phyloP scores from a whole-genome alignment of 345 rosid species.

The Iberis pinnata region DNA sequence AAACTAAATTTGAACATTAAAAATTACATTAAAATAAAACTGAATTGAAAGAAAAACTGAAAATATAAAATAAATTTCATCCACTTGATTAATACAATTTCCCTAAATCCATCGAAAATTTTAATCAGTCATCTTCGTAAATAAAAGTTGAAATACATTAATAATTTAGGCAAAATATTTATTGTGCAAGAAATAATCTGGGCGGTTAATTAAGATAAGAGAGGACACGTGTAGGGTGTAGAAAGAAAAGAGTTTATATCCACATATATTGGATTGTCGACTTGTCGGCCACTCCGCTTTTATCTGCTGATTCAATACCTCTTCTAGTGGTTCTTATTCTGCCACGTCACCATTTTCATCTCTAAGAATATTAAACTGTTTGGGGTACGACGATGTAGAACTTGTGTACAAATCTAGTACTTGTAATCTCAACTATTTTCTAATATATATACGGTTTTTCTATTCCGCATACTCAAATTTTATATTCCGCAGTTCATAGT shows the following conservation, averaged over 20 bases:
- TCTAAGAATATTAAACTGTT: slow-evolving; percentile 8
- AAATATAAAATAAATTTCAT: no score
- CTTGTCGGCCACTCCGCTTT: slow-evolving; percentile 81
- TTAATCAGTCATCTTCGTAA: no score
- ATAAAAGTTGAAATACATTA: background rate
- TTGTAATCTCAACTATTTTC: slow-evolving; percentile 14
- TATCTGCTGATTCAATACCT: slow-evolving; percentile 36
- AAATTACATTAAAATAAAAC: no score
- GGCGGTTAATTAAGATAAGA: slow-evolving; percentile 20
- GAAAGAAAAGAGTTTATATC: slow-evolving; percentile 28
- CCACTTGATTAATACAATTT: no score
- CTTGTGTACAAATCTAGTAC: slow-evolving; percentile 17
- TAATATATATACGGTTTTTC: no score
- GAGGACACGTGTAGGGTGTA: slow-evolving; percentile 42
- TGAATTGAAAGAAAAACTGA: no score
- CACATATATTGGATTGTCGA: slow-evolving; percentile 53
- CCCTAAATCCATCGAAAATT: no score
- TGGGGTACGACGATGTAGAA: slow-evolving; percentile 9
- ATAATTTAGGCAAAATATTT: slow-evolving; percentile 10
- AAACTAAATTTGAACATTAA: no score
- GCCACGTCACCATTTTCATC: slow-evolving; percentile 21
- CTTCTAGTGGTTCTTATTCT: slow-evolving; percentile 15
- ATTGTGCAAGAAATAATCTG: slow-evolving; percentile 5
- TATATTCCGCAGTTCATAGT: no score
- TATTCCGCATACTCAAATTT: no score